phyloP scores from a whole-genome alignment of 2,329 filamentous ascomycete genomes.

The Penicillium palitans region DNA sequence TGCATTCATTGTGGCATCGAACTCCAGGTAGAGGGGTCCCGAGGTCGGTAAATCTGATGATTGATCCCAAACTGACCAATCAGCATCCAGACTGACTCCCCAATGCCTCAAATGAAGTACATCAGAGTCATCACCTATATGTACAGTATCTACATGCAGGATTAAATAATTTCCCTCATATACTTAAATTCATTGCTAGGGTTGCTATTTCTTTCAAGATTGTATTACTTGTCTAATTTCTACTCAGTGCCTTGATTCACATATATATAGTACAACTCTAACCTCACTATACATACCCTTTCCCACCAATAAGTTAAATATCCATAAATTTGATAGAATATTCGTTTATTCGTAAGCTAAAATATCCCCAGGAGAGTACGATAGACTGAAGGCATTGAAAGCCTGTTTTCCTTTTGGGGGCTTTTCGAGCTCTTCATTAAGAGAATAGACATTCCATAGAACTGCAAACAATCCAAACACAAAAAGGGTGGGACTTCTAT shows the following conservation, averaged over 20 bases:
- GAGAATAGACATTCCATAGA: too few species aligned
- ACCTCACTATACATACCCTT: background rate
- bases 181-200: too few species aligned
- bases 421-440: constrained; percentile 21
- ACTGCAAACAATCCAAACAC: too few species aligned
- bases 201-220: too few species aligned
- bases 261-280: background rate
- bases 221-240: background rate
- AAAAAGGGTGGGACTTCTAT: too few species aligned
- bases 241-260: background rate
- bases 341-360: background rate
- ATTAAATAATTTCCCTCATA: too few species aligned
- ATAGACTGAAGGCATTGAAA: background rate
- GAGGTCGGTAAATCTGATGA: background rate
- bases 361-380: background rate
- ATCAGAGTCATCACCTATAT: background rate
- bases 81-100: background rate
- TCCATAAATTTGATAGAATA: too few species aligned
- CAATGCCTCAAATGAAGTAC: background rate
- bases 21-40: too few species aligned
- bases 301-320: background rate
- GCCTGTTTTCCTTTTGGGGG: constrained; percentile 9
- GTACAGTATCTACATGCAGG: background rate
- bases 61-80: constrained; percentile 18
- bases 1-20: background rate